Percentiles rank a stretch among this genome's conserved stretches.
phyloP scores from a whole-genome alignment of 2,329 filamentous ascomycete genomes.

The Aspergillus hortae region DNA sequence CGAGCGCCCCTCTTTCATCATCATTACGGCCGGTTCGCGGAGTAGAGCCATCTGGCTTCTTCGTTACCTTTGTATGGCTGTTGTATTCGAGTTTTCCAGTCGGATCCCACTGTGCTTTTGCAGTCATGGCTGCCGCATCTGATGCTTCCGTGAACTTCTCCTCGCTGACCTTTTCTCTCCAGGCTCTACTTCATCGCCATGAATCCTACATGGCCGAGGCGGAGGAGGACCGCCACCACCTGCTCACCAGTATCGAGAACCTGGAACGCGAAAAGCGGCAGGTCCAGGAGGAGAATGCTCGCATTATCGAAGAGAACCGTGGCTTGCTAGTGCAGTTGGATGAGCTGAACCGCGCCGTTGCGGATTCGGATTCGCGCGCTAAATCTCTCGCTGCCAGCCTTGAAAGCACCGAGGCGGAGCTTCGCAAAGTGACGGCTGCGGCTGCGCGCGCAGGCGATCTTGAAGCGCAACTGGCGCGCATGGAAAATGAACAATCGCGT shows the following conservation, averaged over 20 bases:
- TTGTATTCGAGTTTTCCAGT: conserved; percentile 21
- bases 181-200: conserved; percentile 89
- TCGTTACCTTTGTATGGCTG: conserved; percentile 19
- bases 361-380: conserved; percentile 76
- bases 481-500: conserved; percentile 77
- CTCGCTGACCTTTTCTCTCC: conserved; percentile 68
- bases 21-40: not conserved
- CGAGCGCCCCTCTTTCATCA: not conserved
- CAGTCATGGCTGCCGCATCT: conserved; percentile 26
- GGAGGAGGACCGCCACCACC: conserved; percentile 73
- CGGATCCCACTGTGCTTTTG: conserved; percentile 26
- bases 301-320: conserved; percentile 78
- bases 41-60: not conserved
- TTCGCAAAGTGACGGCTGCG: conserved; percentile 70
- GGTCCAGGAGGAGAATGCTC: conserved; percentile 73
- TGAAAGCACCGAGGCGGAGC: conserved; percentile 70
- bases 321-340: conserved; percentile 80
- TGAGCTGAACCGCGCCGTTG: conserved; percentile 71
- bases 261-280: conserved; percentile 71
- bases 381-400: conserved; percentile 72
- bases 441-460: conserved; percentile 72
- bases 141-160: conserved; percentile 30
- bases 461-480: conserved; percentile 71
- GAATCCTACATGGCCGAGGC: conserved; percentile 92
- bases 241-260: conserved; percentile 68